Percentiles rank a stretch among this genome's conserved stretches.
phyloP scores from a whole-genome alignment of 805 yeast species.

The Ogataea nakhonphanomensis region DNA sequence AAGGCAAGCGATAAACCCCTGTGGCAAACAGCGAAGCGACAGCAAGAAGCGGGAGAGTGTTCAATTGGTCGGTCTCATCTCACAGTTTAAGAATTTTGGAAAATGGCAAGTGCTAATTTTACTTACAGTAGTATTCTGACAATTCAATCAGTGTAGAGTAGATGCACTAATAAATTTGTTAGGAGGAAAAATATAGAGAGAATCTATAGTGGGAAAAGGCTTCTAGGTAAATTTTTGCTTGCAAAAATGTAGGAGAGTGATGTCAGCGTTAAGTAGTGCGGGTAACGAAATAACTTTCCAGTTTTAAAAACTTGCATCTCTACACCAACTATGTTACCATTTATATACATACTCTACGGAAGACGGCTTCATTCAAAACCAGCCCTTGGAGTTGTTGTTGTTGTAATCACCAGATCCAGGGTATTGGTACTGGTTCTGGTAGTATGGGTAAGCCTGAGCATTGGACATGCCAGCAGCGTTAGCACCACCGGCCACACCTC shows the following conservation, averaged over 20 bases:
- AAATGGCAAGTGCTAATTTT: slow-evolving; percentile 3
- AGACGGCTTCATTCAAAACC: slow-evolving; percentile 17
- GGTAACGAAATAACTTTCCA: not conserved
- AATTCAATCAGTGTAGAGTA: slow-evolving; percentile 5
- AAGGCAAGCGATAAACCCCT: not conserved
- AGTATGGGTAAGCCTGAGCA: slow-evolving; percentile 23
- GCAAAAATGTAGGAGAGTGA: slow-evolving; percentile 2
- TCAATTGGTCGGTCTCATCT: not conserved
- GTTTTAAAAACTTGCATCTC: slow-evolving; percentile 15
- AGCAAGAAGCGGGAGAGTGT: not conserved
- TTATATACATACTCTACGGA: slow-evolving; percentile 9
- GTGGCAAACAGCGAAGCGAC: not conserved
- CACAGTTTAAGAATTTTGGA: too few species aligned
- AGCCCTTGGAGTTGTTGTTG: slow-evolving; percentile 23
- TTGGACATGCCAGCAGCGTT: slow-evolving; percentile 12
- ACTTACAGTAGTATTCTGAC: slow-evolving; percentile 4
- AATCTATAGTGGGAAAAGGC: slow-evolving; percentile 8
- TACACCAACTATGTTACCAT: slow-evolving; percentile 26
- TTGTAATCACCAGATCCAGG: slow-evolving; percentile 22
- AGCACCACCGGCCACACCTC: slow-evolving; percentile 19
- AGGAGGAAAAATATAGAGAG: slow-evolving; percentile 8
- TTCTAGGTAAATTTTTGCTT: slow-evolving; percentile 6
- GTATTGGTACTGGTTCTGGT: slow-evolving; percentile 25
- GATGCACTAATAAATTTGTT: slow-evolving; percentile 11
- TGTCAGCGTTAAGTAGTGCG: not conserved